These are phyloP conservation scores for Dactylellina parvicollis DNA, from an alignment of 2,329 filamentous ascomycete genomes.

Conservation along the genomic window DNA sequence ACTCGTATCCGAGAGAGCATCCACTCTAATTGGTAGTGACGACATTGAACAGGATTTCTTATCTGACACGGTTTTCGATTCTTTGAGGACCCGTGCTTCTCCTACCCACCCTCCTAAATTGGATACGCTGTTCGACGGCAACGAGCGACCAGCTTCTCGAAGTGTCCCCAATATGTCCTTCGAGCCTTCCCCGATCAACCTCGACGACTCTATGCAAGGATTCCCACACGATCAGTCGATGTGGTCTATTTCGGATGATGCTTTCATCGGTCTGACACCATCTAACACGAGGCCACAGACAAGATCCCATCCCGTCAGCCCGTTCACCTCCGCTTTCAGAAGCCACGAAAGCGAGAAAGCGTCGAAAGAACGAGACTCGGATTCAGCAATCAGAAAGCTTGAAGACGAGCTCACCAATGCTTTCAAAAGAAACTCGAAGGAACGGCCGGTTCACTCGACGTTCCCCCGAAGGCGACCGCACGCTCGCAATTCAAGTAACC, in stretches of 20 bases:
- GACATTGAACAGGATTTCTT: constrained; percentile 57
- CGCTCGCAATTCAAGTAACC: constrained; percentile 49
- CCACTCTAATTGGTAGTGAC: constrained; percentile 58
- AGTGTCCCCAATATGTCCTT: constrained; percentile 31
- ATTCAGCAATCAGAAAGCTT: constrained; percentile 40
- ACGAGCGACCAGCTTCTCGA: constrained; percentile 41
- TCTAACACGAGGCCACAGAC: constrained; percentile 50
- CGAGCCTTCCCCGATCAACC: constrained; percentile 47
- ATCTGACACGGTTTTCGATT: constrained; percentile 58
- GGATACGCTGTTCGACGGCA: constrained; percentile 48
- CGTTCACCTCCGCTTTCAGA: constrained; percentile 40
- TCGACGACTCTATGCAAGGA: constrained; percentile 46
- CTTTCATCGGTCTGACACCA: constrained; percentile 31
- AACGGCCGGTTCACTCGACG: constrained; percentile 47
- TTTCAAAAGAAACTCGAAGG: constrained; percentile 51
- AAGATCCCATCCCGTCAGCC: constrained; percentile 49
- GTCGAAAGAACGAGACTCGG: constrained; percentile 30
- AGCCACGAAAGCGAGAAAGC: constrained; percentile 18
- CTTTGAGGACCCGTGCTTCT: constrained; percentile 58
- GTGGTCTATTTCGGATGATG: constrained; percentile 46
- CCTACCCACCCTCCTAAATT: constrained; percentile 50
- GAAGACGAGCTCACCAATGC: constrained; percentile 49
- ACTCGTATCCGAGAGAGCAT: constrained; percentile 58
- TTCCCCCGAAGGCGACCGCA: constrained; percentile 47
- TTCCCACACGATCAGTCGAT: constrained; percentile 36